Evolutionary conservation across 495 filamentous ascomycete genomes (phyloP), one percentile per base, ranked within the genome.

Genomic region (Aspergillus sclerotioniger): DNA sequence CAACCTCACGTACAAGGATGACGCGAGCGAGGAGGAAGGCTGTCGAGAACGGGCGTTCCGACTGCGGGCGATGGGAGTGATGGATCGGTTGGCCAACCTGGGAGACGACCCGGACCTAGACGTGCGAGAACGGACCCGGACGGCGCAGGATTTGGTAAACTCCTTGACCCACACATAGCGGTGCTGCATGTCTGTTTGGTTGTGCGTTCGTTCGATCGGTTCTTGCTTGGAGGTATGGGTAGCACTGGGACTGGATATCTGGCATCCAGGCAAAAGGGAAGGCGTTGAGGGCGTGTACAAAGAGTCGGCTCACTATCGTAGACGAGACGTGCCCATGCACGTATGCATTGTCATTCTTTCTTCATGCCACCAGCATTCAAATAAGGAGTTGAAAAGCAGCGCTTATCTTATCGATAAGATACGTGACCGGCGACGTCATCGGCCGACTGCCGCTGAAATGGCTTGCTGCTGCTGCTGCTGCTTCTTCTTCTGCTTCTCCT

Each of bases 1-100:
- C 62, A 96, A 96, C 62, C 77, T 98, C 44, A 86, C 86, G 0
- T 95, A 87, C 76, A 75, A 84, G 44, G 93, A 98, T 57, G 86
- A 92, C 56, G 72, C 80, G 3, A 79, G 67, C 29, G 91, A 96
- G 61, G 69, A 69, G 3, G 71, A 72, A 20, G 81, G 77, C 6
- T 87, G 87, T 58, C 76, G 79, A 44, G 76, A 84, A 59, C 82
- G 94, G 21, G 87, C 87, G 3, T 60, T 66, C 13, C 84, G 88
- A 66, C 75, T 98, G 54, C 80, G 82, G 68, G 79, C 82, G 37
- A 64, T 95, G 25, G 92, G 93, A 0, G 86, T 95, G 45, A 67
- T 83, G 49, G 78, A 84, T 21, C 86, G 82, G 59, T 75, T 94
- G 44, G 76, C 84, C 61, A 76, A 69, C 41, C 71, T 96, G 53